phyloP scores from a whole-genome alignment of 495 filamentous ascomycete species.

The Xeromyces bisporus region DNA sequence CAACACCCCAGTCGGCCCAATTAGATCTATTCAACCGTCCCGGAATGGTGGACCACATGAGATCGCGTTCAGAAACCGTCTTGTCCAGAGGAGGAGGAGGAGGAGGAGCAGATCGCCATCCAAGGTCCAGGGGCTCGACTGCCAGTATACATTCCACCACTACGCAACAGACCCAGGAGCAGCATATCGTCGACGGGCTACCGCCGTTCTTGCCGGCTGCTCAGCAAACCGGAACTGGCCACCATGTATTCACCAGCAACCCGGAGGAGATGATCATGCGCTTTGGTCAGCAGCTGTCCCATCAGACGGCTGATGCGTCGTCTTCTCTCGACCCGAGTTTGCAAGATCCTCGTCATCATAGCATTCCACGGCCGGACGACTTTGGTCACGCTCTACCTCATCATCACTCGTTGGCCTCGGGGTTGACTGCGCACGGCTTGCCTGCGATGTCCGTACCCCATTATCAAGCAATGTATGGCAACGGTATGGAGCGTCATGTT shows the following conservation, averaged over 20 bases:
- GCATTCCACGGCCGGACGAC: constrained; percentile 28
- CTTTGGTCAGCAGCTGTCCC: constrained; percentile 38
- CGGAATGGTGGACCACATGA: constrained; percentile 28
- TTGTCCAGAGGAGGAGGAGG: constrained; percentile 40
- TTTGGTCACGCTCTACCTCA: constrained; percentile 35
- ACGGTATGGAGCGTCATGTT: constrained; percentile 49
- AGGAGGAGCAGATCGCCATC: too few relatives aligned
- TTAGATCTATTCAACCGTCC: constrained; percentile 25
- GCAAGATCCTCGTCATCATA: constrained; percentile 30
- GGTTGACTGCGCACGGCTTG: constrained; percentile 14
- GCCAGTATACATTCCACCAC: constrained; percentile 59
- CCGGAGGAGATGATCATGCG: constrained; percentile 50
- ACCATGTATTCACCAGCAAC: constrained; percentile 31
- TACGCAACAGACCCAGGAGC: constrained; percentile 50
- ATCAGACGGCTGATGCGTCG: constrained; percentile 30
- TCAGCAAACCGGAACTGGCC: constrained; percentile 26
- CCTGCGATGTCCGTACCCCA: constrained; percentile 29
- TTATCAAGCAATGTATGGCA: constrained; percentile 41
- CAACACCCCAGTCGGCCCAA: constrained; percentile 18
- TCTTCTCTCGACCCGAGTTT: constrained; percentile 31
- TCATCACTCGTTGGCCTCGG: constrained; percentile 23
- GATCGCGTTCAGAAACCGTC: constrained; percentile 43
- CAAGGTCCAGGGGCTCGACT: constrained; percentile 68
- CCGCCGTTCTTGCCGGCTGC: constrained; percentile 37
- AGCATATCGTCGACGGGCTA: constrained; percentile 33